These are phyloP conservation scores for Cytospora mali DNA, from an alignment of 2,329 filamentous ascomycete genomes.

Conservation along the genomic window DNA sequence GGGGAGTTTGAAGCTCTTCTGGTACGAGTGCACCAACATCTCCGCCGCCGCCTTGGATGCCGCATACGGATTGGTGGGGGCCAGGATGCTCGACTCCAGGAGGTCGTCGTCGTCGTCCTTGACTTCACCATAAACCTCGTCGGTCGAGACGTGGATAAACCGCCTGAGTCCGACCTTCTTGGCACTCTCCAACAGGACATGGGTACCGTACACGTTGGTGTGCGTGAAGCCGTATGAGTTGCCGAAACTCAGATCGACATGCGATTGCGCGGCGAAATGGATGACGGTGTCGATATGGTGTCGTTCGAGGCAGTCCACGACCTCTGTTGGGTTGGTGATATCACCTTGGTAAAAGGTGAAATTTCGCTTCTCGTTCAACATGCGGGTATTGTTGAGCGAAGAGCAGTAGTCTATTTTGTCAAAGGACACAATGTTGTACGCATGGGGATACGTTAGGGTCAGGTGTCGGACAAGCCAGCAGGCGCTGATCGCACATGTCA, in stretches of 20 bases:
- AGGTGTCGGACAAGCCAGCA: conserved; percentile 84
- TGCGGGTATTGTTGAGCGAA: conserved; percentile 76
- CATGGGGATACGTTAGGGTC: conserved; percentile 69
- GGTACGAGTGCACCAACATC: conserved; percentile 86
- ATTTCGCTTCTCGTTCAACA: conserved; percentile 68
- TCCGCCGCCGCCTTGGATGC: conserved; percentile 81
- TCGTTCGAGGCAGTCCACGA: conserved; percentile 70
- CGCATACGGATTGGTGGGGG: conserved; percentile 80
- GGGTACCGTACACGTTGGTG: conserved; percentile 83
- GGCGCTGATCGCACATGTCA: conserved; percentile 54
- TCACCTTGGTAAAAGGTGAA: conserved; percentile 82
- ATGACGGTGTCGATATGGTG: conserved; percentile 78
- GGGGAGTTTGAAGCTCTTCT: conserved; percentile 79
- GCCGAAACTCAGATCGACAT: conserved; percentile 80
- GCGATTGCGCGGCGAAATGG: conserved; percentile 84
- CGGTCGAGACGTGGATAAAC: conserved; percentile 82
- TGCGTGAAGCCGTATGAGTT: conserved; percentile 82
- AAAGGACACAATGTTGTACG: conserved; percentile 80
- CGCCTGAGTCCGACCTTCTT: conserved; percentile 70
- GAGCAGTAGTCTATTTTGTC: conserved; percentile 86
- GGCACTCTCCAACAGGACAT: conserved; percentile 76
- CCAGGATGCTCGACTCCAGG: conserved; percentile 72
- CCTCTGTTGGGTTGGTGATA: conserved; percentile 70
- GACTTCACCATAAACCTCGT: conserved; percentile 85
- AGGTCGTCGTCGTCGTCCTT: conserved; percentile 71